These are phyloP conservation scores for Monosporascus sp. DNA, from an alignment of 2,329 filamentous ascomycete species.

Conservation along the genomic window DNA sequence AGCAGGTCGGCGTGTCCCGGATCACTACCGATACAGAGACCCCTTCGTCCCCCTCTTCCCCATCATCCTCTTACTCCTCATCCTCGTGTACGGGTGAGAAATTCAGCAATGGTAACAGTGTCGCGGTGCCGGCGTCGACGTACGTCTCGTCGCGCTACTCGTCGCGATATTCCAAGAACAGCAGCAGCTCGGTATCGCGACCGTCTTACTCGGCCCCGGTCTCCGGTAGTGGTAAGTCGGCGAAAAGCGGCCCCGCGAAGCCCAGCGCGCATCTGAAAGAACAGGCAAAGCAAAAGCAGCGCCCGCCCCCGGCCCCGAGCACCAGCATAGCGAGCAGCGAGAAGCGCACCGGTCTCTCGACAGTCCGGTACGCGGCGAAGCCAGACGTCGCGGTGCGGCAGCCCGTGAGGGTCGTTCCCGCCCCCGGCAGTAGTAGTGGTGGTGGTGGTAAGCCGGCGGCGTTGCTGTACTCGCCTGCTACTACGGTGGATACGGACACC, in stretches of 20 bases:
- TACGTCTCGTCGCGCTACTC: not conserved
- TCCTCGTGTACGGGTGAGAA: not conserved
- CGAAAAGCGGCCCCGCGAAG: too few species aligned
- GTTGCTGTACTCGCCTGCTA: constrained; percentile 8
- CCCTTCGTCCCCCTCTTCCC: constrained; percentile 4
- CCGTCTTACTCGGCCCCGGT: not conserved
- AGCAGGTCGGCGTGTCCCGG: constrained; percentile 7
- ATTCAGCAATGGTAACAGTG: not conserved
- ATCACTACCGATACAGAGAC: not conserved
- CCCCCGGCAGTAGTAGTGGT: constrained; percentile 7
- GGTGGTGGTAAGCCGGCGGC: too few species aligned
- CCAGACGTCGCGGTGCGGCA: constrained; percentile 23
- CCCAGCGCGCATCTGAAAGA: too few species aligned
- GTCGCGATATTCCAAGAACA: not conserved
- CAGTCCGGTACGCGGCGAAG: constrained; percentile 20
- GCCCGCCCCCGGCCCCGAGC: constrained; percentile 12
- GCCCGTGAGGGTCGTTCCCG: constrained; percentile 16
- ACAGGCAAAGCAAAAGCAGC: not conserved
- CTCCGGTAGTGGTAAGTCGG: too few species aligned
- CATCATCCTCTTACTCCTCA: constrained; percentile 1
- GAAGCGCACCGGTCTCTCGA: constrained; percentile 18
- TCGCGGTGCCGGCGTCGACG: not conserved
- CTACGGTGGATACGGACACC: not conserved
- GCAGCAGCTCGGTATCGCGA: not conserved
- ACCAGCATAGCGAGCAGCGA: constrained; percentile 19